phyloP scores from a whole-genome alignment of 495 filamentous ascomycete species.

The Penicillium dipodomyicola region DNA sequence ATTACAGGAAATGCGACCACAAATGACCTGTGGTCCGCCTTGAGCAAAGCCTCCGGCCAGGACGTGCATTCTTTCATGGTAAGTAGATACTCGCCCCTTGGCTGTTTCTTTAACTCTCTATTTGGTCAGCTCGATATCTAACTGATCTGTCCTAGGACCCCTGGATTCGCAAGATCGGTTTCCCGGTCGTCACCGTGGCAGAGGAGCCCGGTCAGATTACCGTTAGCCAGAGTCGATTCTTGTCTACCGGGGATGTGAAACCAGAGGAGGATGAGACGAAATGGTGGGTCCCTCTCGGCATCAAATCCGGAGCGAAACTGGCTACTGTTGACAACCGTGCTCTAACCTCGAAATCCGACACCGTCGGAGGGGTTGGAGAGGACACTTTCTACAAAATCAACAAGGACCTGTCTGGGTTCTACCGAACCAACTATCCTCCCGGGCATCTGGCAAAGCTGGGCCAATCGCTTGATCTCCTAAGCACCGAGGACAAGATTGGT shows the following conservation, averaged over 20 bases:
- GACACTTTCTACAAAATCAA: slow-evolving; percentile 88
- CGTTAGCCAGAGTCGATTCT: slow-evolving; percentile 81
- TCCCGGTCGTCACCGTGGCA: slow-evolving; percentile 80
- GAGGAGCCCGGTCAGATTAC: slow-evolving; percentile 80
- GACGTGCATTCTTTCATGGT: slow-evolving; percentile 87
- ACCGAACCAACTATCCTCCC: slow-evolving; percentile 86
- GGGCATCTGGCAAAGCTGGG: slow-evolving; percentile 75
- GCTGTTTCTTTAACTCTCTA: not conserved
- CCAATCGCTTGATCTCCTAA: slow-evolving; percentile 66
- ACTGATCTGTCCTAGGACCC: slow-evolving; percentile 52
- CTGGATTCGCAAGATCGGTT: slow-evolving; percentile 94
- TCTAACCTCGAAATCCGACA: slow-evolving; percentile 73
- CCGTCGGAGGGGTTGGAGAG: slow-evolving; percentile 67
- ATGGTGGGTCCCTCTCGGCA: slow-evolving; percentile 94
- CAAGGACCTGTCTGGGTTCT: slow-evolving; percentile 83
- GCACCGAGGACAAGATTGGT: slow-evolving; percentile 85
- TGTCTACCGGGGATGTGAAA: slow-evolving; percentile 86
- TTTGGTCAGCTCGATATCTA: not conserved
- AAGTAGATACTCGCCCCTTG: slow-evolving; percentile 8
- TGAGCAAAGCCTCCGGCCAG: slow-evolving; percentile 83
- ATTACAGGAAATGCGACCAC: slow-evolving; percentile 81
- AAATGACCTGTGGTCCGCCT: slow-evolving; percentile 85
- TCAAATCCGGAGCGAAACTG: slow-evolving; percentile 55
- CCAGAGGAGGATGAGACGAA: slow-evolving; percentile 83
- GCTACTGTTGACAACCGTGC: slow-evolving; percentile 45